Base-by-base conservation (phyloP, 768 basidiomycete species). In the Naganishia randhawae region DNA sequence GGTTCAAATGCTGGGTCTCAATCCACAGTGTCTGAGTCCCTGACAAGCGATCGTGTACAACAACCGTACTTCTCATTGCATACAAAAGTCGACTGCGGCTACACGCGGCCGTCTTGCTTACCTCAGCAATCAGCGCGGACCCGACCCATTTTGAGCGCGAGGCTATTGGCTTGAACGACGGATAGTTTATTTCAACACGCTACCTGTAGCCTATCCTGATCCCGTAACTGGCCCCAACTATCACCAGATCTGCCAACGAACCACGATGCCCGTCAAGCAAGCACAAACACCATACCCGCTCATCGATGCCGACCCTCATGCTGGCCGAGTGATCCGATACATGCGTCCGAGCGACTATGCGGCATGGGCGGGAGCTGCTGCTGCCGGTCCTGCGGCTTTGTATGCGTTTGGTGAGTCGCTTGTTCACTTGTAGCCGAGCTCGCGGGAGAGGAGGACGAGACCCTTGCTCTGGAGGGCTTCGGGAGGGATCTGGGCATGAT, bases 231-330 rank as follows among this genome's bases (percentile, higher is more conserved):
- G 2, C 22, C 33, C 14, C 41, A 4, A 4, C 14, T 16, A 42
- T 42, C 54, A 54, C 32, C 13, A 25, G 37, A 66, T 2, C 35
- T 16, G 27, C 16, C 22, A 17, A 48, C 45, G 16, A 25, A n/a
- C 19, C 39, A 62, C 35, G 16, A 77, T 77, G 77, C 77, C 74
- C 32, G 63, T 74, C 69, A 77, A 79, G 73, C 67, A 76, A 65
- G 69, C 74, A 50, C 57, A 72, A 22, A 75, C 89, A 45, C 87
- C 87, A 29, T 95, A 86, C 82, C 93, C 93, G 54, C 87, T 95
- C 81, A 90, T 98, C 82, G 95, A 97, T 81, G 83, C 87, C 0
- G 95, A 98, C 83, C 95, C 95, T 11, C 90, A 96, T 83, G 87
- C 87, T 16, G 82, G 82, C 35, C 86, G 95, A 35, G 95, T 99